Evolutionary conservation across 345 rosid genomes (phyloP), one percentile per base, ranked within the genome.

Genomic region (Populus davidiana): DNA sequence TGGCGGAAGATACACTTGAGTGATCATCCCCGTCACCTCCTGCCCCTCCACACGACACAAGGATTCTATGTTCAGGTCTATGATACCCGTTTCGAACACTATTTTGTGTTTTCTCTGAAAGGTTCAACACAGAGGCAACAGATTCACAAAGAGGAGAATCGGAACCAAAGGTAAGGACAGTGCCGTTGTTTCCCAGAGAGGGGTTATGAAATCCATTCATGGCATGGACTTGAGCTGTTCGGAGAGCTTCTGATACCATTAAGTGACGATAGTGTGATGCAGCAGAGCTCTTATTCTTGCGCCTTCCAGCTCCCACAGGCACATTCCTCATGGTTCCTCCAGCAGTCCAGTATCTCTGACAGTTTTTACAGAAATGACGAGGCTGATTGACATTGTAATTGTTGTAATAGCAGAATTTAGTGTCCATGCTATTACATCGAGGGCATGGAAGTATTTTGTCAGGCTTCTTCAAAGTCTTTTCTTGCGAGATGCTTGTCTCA

Each of bases 401-500:
- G 69, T 82, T 82, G 75, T 70, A 82, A 72, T 82, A 82, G 35
- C 84, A 82, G 75, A 82, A 82, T 56, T 82, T 82, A 35, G 84
- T 82, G 18, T 82, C 84, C 84, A 78, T 78, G 73, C 84, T 82
- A 25, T 78, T 82, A 59, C 84, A 82, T 17, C 84, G 67, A 39
- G 81, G 79, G n/a, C 84, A 82, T 7, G 81, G 69, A 35, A 82
- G 54, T 52, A 82, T 78, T 67, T 82, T 82, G 75, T 82, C 84
- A 50, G 81, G 81, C 52, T 82, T 78, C 59, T 74, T 82, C 43
- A 50, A 7, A 9, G 86, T 39, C 6, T 86, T 87, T 62, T 80
- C 81, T 67, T 67, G 89, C 14, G 87, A 81, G 71, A 17, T 74
- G 80, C 81, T 87, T 33, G 84, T 78, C 71, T 86, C 92, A 52